A percentile compares a stretch with the other conserved stretches of the same genome.
phyloP scores from a whole-genome alignment of 2,329 filamentous ascomycete genomes.

The Pestalotiopsis sp. region DNA sequence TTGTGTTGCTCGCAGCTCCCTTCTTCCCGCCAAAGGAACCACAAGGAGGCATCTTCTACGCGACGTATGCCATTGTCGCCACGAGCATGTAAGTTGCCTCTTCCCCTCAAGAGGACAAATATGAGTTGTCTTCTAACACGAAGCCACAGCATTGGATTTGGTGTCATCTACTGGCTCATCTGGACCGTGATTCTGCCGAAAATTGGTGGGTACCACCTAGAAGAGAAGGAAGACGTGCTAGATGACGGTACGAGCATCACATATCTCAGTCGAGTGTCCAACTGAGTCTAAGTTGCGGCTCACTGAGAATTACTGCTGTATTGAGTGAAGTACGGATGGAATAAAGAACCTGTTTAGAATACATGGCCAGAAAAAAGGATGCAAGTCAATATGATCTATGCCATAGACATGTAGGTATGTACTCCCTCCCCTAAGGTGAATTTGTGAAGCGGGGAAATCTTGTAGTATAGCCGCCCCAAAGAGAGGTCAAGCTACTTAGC shows the following conservation, averaged over 20 bases:
- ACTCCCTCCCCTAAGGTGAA: too few species aligned
- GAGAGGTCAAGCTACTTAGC: too few species aligned
- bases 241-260: slow-evolving; percentile 71
- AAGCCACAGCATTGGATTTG: slow-evolving; percentile 56
- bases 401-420: too few species aligned
- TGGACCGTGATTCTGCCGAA: slow-evolving; percentile 65
- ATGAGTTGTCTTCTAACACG: slow-evolving; percentile 20
- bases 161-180: slow-evolving; percentile 68
- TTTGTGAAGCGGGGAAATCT: too few species aligned
- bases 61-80: slow-evolving; percentile 57
- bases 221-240: slow-evolving; percentile 62
- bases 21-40: slow-evolving; percentile 61
- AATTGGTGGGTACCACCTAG: slow-evolving; percentile 61
- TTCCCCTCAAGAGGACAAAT: not conserved
- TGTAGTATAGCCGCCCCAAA: too few species aligned
- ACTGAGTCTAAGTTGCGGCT: not conserved
- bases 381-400: too few species aligned
- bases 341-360: too few species aligned
- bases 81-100: slow-evolving; percentile 50
- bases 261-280: slow-evolving; percentile 47
- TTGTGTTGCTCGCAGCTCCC: slow-evolving; percentile 60
- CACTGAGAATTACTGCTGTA: not conserved
- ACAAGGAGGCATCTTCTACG: slow-evolving; percentile 52
- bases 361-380: too few species aligned
- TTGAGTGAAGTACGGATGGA: too few species aligned